These are phyloP conservation scores for Solidago caesia DNA, from an alignment of 129 eudicot genomes.

Conservation along the genomic window DNA sequence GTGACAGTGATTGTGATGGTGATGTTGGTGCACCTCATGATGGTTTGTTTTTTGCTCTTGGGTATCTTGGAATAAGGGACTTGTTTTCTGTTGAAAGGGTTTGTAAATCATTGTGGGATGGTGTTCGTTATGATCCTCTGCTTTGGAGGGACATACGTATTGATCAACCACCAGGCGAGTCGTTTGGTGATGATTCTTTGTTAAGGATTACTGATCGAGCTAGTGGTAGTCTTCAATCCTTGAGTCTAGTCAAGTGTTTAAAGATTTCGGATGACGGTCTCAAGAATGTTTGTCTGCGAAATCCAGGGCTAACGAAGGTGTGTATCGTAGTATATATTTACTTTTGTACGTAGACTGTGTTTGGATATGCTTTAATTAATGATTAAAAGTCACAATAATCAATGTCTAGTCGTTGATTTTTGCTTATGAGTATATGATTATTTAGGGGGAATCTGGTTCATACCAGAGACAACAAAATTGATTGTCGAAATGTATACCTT, in stretches of 20 bases:
- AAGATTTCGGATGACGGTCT: slow-evolving; percentile 58
- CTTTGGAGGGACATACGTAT: slow-evolving; percentile 56
- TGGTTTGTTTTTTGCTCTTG: slow-evolving; percentile 51
- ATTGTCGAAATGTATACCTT: background rate
- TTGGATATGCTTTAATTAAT: background rate
- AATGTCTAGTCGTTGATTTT: background rate
- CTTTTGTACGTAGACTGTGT: background rate
- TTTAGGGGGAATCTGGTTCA: background rate
- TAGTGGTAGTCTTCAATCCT: slow-evolving; percentile 49
- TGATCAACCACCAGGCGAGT: slow-evolving; percentile 35
- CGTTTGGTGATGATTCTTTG: slow-evolving; percentile 54
- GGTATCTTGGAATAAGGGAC: slow-evolving; percentile 58
- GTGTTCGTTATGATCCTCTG: slow-evolving; percentile 53
- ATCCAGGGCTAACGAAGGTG: slow-evolving; percentile 59
- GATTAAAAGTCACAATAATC: no score
- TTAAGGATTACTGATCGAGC: slow-evolving; percentile 57
- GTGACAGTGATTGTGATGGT: background rate
- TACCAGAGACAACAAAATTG: background rate
- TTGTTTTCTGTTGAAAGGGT: slow-evolving; percentile 72
- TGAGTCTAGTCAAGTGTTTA: slow-evolving; percentile 54
- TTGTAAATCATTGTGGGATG: slow-evolving; percentile 54
- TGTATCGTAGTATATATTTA: background rate
- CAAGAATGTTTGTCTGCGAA: slow-evolving; percentile 44
- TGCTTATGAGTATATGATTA: background rate
- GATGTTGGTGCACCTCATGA: slow-evolving; percentile 50